These are phyloP conservation scores for Aspergillus sp. DNA, from an alignment of 2,329 filamentous ascomycete species.

Conservation along the genomic window DNA sequence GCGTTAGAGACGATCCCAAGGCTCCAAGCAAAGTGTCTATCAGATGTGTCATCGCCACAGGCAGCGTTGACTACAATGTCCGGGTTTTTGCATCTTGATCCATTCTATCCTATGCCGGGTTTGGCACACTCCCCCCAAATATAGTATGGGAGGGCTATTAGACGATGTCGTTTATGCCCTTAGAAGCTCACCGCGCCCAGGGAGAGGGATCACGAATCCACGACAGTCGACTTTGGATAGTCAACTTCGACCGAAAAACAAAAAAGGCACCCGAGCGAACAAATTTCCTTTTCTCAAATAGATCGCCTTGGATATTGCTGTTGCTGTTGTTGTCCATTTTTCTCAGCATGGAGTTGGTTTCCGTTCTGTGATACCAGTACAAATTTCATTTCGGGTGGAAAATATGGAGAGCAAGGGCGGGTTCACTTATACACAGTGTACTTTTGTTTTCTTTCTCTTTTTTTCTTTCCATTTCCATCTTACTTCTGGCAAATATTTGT, in stretches of 20 bases:
- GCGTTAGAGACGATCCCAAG: constrained; percentile 5
- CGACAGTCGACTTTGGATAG: neutral
- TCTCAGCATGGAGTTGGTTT: constrained; percentile 4
- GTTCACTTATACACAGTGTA: neutral
- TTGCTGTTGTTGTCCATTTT: neutral
- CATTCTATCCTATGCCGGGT: constrained; percentile 69
- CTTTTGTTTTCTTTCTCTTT: neutral
- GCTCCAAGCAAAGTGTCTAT: constrained; percentile 50
- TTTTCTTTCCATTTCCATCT: neutral
- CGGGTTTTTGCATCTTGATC: constrained; percentile 62
- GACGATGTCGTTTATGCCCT: too few species aligned
- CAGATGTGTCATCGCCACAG: constrained; percentile 78
- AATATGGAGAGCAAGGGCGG: neutral
- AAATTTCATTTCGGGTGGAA: neutral
- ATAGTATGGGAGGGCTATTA: too few species aligned
- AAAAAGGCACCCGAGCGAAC: too few species aligned
- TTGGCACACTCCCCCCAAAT: constrained; percentile 25
- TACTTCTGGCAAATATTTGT: too few species aligned
- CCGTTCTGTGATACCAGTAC: constrained; percentile 3
- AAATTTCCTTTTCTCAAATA: neutral
- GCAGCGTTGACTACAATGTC: constrained; percentile 75
- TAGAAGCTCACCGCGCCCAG: too few species aligned
- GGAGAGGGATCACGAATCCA: too few species aligned
- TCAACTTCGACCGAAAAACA: neutral
- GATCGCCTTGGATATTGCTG: neutral